Base-by-base conservation (phyloP, 768 basidiomycete genomes). In the Lactarius vividus region DNA sequence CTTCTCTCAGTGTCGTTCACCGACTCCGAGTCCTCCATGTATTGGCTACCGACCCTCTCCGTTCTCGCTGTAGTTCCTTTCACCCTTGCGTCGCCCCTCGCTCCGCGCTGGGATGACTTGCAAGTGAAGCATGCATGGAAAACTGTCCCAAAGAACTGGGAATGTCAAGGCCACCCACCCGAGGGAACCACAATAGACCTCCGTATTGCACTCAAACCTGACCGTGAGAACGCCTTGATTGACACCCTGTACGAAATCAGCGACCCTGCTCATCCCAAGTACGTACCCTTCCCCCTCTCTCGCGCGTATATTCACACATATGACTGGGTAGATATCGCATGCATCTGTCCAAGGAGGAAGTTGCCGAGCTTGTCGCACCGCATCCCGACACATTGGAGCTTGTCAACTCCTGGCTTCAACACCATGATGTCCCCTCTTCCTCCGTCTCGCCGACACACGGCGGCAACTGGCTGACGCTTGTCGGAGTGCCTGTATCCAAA, bases 311-410 rank as follows among this genome's bases (percentile, higher is more conserved):
- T 10, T 3, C 11, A 39, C 23, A 5, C 7, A 15, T 40, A 1
- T 4, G 13, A 9, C 2, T 13, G 10, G 20, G 3, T 58, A 85
- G 85, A 64, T 87, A 87, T 68, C 84, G 85, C 16, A 76, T 82
- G 66, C 86, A 89, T 72, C 76, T 89, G 35, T 80, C 83, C 49
- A 83, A 85, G 72, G 83, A 82, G 63, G 82, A 88, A 55, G 81
- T 83, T 9, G 82, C 85, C 35, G 78, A 76, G 11, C 80, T 88
- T 29, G 77, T 83, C 57, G 81, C 83, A 9, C 85, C 87, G 26
- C 83, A 81, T 62, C 76, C 80, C 0, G 80, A 84, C 61, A 80
- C 86, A 1, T 74, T 81, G n/a, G 76, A 77, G 7, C 75, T 81
- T 26, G 82, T 88, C 44, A 76, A 82, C 58, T 75, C 78, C 9